Percentiles rank a stretch among this genome's conserved stretches.
Conservation (phyloP, 2,329 filamentous ascomycete species). For the Trichoderma simmonsii region DNA sequence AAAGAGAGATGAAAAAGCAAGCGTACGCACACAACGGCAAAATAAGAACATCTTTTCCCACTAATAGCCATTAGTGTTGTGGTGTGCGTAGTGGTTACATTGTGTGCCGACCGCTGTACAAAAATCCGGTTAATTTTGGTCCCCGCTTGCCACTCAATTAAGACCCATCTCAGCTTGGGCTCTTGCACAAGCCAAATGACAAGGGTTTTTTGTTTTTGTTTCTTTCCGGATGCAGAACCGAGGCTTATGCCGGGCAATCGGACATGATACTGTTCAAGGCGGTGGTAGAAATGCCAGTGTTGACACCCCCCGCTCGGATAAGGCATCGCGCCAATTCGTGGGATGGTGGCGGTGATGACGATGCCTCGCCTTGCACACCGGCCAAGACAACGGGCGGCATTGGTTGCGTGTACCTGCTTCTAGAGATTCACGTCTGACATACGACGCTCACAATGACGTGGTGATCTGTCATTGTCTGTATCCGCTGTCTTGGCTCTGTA, state of each 20-base stretch:
- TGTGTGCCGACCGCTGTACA: too few species aligned
- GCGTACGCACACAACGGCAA: too few species aligned
- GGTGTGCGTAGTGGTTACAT: too few species aligned
- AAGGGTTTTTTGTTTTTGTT: background rate
- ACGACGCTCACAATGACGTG: background rate
- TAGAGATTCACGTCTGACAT: background rate
- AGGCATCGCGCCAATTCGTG: background rate
- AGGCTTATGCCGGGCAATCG: constrained; percentile 9
- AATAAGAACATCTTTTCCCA: too few species aligned
- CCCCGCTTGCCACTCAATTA: too few species aligned
- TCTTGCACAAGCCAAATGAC: constrained; percentile 16
- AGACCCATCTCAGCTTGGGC: background rate
- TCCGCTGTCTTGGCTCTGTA: background rate
- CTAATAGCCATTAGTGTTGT: too few species aligned
- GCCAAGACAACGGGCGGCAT: background rate
- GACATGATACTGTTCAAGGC: constrained; percentile 1
- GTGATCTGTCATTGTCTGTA: background rate
- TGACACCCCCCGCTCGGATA: background rate
- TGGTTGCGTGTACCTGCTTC: background rate
- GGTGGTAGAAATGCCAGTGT: background rate
- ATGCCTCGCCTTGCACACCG: background rate
- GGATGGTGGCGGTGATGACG: background rate
- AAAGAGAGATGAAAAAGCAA: too few species aligned
- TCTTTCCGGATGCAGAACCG: background rate
- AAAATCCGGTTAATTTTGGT: too few species aligned